Conservation (phyloP, 2,329 filamentous ascomycete genomes). For the Pestalotiopsis fici region DNA sequence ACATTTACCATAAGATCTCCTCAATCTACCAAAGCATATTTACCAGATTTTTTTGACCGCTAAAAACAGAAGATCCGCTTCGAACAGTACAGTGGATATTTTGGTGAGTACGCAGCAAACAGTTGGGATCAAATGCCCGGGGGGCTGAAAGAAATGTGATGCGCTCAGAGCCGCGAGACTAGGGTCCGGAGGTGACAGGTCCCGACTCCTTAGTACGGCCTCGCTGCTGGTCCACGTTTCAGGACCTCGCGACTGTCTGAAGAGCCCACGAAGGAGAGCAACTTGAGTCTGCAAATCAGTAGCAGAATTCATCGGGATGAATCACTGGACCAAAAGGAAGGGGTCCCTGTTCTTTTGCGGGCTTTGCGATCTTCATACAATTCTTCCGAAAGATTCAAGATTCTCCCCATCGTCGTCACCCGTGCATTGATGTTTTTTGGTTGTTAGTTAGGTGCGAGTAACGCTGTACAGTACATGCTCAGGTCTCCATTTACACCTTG, state of each 20-base stretch:
- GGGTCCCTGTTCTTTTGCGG: constrained; percentile 14
- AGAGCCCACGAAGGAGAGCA: not conserved
- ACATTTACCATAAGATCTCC: no score
- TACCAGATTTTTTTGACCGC: no score
- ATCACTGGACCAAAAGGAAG: not conserved
- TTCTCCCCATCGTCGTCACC: not conserved
- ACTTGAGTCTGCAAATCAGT: constrained; percentile 3
- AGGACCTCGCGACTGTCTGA: constrained; percentile 18
- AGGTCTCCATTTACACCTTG: not conserved
- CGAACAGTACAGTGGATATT: not conserved
- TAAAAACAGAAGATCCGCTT: no score
- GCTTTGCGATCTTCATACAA: not conserved
- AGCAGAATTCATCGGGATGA: not conserved
- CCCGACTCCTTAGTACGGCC: constrained; percentile 24
- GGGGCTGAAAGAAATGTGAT: constrained; percentile 19
- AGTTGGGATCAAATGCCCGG: constrained; percentile 1
- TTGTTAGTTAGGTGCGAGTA: no score
- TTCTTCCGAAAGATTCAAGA: no score
- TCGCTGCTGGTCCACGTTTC: constrained; percentile 25
- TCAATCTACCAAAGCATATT: no score
- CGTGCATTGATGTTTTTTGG: not conserved
- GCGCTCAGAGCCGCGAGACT: constrained; percentile 19
- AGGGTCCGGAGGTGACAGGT: constrained; percentile 24
- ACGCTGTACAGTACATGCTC: no score
- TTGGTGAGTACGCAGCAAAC: not conserved